Base-by-base conservation (phyloP, 495 filamentous ascomycete genomes). In the Xylaria grammica region DNA sequence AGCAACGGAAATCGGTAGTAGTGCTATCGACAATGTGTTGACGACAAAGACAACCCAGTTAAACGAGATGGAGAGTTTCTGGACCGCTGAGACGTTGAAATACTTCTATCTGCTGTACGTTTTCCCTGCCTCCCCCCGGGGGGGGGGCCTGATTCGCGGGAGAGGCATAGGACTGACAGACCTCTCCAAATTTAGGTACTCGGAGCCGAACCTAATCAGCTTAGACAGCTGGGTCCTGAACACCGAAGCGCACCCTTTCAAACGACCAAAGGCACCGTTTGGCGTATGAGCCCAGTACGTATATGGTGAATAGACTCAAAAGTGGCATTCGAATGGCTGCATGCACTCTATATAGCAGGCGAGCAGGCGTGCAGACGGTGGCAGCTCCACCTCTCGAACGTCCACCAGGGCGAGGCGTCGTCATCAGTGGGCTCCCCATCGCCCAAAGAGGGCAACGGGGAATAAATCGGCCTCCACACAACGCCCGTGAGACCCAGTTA, bases 21-120 rank as follows among this genome's bases (percentile, higher is more conserved):
- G 86, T 7, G 90, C 90, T 49, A 91, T 97, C 67, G 73, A 81
- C 65, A 91, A 96, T 71, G 91, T 97, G 7, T 89, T 90, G 38
- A 26, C 65, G 11, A 68, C 69, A 30, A 65, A 63, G 4, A 63
- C 74, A 0, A 44, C 11, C 3, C 65, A 72, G 58, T 67, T 77
- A 57, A 79, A 86, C 63, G 78, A 78, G 71, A 86, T 86, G 84
- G 85, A 87, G 72, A 86, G 82, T 70, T 90, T 89, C 68, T 90
- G 87, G 83, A 73, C 85, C 58, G 89, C 91, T 6, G 92, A 96
- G 77, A 95, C 93, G 19, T 78, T 96, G 65, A 99, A 97, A 72
- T 97, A 98, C 73, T 96, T 97, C 65, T 98, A 95, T 68, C 73
- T 97, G 64, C 82, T 97, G 62, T 99, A 93, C 75, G 89, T 58